Evolutionary conservation across 495 filamentous ascomycete genomes (phyloP), one percentile per base, ranked within the genome.

Genomic region (Usnea hakonensis): DNA sequence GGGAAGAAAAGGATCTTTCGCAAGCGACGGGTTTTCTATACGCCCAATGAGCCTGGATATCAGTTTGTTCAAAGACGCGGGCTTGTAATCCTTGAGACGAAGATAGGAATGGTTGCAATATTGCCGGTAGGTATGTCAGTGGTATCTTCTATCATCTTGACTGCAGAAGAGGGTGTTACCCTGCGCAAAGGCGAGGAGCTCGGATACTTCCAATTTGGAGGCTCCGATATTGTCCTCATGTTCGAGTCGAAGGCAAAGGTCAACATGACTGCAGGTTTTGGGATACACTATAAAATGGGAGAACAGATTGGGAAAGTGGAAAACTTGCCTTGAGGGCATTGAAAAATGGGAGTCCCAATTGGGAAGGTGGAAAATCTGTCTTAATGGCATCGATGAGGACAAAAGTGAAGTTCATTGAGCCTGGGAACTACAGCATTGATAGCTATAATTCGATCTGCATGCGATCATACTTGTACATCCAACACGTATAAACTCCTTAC

Each of bases 71-170:
- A 77, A 64, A 64, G 64, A 16, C 69, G 74, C 0, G 75, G 72
- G 5, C 59, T 72, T 16, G 61, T 77, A 33, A 38, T 77, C 32
- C 67, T 77, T 14, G 64, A 76, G 13, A 73, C 68, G 21, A 35
- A 58, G 14, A 61, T 65, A 14, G 69, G 72, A 8, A 52, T 67
- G 62, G 73, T 77, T 10, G 76, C 73, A 7, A 67, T 79, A 13
- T 64, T 79, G 33, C 75, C 76, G 1, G 70, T 78, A 36, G 74
- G 76, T 30, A 77, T 78, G 75, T 73, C 70, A 30, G 70, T 74
- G 44, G 70, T 76, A 0, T 75, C 75, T 5, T 77, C 75, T n/a
- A 72, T 79, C 1, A 61, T 66, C 23, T 37, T 75, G 10, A 70
- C 71, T 8, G 74, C 73, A 1, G 44, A 68, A 41, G 55, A 66